Percentiles rank a stretch among this genome's conserved stretches.
Evolutionary conservation across 2,329 filamentous ascomycete species (phyloP).

Genomic region (Fusarium sp.): DNA sequence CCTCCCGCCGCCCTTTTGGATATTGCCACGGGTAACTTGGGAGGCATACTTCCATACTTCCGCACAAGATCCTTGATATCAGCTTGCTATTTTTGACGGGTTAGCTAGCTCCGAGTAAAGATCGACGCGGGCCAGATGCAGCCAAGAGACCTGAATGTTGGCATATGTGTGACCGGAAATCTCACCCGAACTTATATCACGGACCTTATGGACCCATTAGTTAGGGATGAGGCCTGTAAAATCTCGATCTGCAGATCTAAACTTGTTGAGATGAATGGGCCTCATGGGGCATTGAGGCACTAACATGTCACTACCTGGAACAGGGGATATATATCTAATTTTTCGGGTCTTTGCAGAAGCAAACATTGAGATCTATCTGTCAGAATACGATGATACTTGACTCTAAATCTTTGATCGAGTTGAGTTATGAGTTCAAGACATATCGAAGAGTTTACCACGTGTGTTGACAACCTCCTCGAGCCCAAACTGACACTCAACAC

Average conservation of each 20-base stretch:
- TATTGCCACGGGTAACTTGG: background rate
- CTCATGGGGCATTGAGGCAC: background rate
- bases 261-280: background rate
- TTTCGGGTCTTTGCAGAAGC: background rate
- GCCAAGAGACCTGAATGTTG: constrained; percentile 11
- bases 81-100: constrained; percentile 25
- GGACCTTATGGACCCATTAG: background rate
- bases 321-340: background rate
- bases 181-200: background rate
- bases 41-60: background rate
- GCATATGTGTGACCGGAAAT: constrained; percentile 2
- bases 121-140: constrained; percentile 16
- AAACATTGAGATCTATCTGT: background rate
- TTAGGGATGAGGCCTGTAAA: background rate
- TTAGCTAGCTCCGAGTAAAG: background rate
- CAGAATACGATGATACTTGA: background rate
- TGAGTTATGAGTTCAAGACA: background rate
- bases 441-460: background rate
- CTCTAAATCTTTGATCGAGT: background rate
- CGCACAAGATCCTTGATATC: background rate
- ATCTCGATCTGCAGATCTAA: background rate
- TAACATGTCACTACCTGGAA: background rate
- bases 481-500: background rate
- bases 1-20: background rate
- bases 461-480: no score